phyloP scores from a whole-genome alignment of 2,329 filamentous ascomycete species.

The Arthrobotrys sinensis region DNA sequence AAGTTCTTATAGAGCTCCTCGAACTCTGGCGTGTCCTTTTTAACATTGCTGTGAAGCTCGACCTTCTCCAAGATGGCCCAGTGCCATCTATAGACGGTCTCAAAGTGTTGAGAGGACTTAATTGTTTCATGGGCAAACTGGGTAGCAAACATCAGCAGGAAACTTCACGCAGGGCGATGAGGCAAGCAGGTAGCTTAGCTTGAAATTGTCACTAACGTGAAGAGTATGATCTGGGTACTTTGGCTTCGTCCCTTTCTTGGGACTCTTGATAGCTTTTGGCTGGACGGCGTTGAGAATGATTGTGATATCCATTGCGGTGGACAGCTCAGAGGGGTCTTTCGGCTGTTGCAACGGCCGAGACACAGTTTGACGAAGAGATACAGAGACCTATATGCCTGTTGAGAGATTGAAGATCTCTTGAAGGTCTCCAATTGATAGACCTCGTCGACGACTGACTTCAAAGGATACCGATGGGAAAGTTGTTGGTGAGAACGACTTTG shows the following conservation, averaged over 20 bases:
- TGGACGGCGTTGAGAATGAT: neutral
- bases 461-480: no score
- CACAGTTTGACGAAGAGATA: neutral
- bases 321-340: no score
- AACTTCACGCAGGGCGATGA: neutral
- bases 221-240: constrained; percentile 5
- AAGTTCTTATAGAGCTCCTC: neutral
- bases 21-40: neutral
- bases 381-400: neutral
- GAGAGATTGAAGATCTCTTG: neutral
- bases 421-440: no score
- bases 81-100: constrained; percentile 28
- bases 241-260: neutral
- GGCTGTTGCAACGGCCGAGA: no score
- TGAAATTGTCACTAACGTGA: constrained; percentile 17
- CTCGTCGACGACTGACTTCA: no score
- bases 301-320: neutral
- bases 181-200: neutral
- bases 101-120: constrained; percentile 1
- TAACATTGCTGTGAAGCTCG: neutral
- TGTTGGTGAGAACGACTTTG: no score
- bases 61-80: constrained; percentile 41
- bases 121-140: constrained; percentile 42
- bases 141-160: neutral
- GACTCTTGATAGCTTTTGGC: neutral